Percentiles rank a stretch among this genome's conserved stretches.
These are phyloP conservation scores for Tolypocladium ovalisporum DNA, from an alignment of 2,329 filamentous ascomycete species.

Conservation along the genomic window DNA sequence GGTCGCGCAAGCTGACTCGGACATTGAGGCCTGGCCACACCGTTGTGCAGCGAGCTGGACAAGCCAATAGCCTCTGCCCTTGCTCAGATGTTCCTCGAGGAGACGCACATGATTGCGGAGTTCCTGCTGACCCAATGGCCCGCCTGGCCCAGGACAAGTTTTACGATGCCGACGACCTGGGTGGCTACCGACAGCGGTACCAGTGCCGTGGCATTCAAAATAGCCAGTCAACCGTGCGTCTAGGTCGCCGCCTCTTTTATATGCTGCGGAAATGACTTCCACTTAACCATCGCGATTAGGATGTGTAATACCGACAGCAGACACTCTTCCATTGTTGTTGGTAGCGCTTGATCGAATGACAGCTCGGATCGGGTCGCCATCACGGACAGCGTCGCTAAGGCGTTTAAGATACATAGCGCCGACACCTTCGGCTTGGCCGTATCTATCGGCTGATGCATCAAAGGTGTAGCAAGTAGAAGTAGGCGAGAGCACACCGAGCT, in stretches of 20 bases:
- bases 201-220: conserved; percentile 40
- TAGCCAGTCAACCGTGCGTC: conserved; percentile 6
- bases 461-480: conserved; percentile 20
- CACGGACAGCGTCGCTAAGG: conserved; percentile 14
- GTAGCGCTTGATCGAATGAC: conserved; percentile 11
- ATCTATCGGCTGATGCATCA: conserved; percentile 21
- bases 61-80: too few species aligned
- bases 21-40: too few species aligned
- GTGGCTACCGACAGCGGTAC: conserved; percentile 41
- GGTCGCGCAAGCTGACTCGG: too few species aligned
- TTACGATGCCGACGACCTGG: too few species aligned
- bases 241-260: conserved; percentile 8
- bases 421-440: conserved; percentile 19
- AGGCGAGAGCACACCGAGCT: conserved; percentile 9
- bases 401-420: conserved; percentile 20
- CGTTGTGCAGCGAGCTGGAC: too few species aligned
- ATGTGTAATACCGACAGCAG: conserved; percentile 10
- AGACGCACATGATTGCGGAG: too few species aligned
- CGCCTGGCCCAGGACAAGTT: too few species aligned
- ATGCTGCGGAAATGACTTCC: conserved; percentile 28
- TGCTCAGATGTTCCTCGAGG: too few species aligned
- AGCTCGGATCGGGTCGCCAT: conserved; percentile 11
- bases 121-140: too few species aligned
- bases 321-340: conserved; percentile 11
- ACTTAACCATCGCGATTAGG: conserved; percentile 13